These are phyloP conservation scores for Pontederia crassipes DNA, from an alignment of 176 grass and related monocot species.

Conservation along the genomic window DNA sequence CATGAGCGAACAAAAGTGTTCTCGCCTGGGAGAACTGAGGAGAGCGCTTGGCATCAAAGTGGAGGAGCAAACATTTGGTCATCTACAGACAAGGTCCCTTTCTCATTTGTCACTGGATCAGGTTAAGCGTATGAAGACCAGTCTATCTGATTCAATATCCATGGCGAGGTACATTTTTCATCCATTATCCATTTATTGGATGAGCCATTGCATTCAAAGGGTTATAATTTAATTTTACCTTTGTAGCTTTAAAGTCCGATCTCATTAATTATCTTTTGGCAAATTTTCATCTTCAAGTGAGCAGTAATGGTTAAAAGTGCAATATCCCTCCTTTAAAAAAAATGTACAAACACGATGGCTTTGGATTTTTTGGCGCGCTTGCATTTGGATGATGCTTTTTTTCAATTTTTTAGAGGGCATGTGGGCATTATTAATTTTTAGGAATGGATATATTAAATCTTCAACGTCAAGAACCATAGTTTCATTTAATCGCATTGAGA, in stretches of 20 bases:
- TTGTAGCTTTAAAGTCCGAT: too few relatives aligned
- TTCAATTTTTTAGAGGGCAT: too few relatives aligned
- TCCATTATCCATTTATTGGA: neutral
- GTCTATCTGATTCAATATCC: conserved; percentile 28
- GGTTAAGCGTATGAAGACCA: conserved; percentile 47
- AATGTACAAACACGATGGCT: too few relatives aligned
- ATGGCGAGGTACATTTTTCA: conserved; percentile 37
- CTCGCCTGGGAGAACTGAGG: conserved; percentile 42
- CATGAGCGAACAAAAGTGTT: conserved; percentile 36
- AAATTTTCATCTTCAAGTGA: too few relatives aligned
- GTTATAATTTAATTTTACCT: too few relatives aligned
- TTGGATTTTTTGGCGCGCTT: too few relatives aligned
- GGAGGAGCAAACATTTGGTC: conserved; percentile 38
- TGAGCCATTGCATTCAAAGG: neutral
- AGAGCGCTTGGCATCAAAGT: conserved; percentile 36
- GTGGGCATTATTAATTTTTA: too few relatives aligned
- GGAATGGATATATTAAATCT: neutral
- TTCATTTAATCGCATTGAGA: conserved; percentile 3
- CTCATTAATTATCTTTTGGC: too few relatives aligned
- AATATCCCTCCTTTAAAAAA: too few relatives aligned
- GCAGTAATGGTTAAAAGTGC: too few relatives aligned
- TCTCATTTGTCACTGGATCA: conserved; percentile 29
- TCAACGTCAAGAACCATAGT: neutral
- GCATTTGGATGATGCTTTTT: too few relatives aligned
- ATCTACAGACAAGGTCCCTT: conserved; percentile 31